Evolutionary conservation across 2,329 filamentous ascomycete genomes (phyloP).

Genomic region (Periglandula ipomoeae): DNA sequence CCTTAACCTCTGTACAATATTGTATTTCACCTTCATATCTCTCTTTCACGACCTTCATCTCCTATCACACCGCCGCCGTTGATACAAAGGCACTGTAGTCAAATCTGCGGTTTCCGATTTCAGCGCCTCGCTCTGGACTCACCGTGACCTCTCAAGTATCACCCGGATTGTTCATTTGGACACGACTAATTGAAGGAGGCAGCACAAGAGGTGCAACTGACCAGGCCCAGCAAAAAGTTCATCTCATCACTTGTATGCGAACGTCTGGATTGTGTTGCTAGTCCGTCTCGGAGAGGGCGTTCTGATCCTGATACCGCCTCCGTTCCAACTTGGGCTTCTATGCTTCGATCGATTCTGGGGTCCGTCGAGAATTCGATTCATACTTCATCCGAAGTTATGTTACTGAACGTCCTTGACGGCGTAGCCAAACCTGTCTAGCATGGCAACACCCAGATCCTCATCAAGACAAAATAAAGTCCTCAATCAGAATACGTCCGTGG

Average conservation of each 20-base stretch:
- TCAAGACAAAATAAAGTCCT: neutral
- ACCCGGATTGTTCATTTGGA: too few species aligned
- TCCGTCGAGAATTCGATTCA: neutral
- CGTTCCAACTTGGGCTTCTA: neutral
- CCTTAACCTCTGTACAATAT: neutral
- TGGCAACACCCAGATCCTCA: neutral
- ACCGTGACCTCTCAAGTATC: too few species aligned
- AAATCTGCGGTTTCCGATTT: too few species aligned
- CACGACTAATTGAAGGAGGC: too few species aligned
- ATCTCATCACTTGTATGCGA: neutral
- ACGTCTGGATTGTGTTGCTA: too few species aligned
- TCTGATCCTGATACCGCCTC: neutral
- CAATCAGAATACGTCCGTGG: slow-evolving; percentile 2
- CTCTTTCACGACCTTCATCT: neutral
- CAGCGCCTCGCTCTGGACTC: too few species aligned
- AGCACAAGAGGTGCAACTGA: too few species aligned
- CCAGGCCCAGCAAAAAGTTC: too few species aligned
- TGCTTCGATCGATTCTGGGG: neutral
- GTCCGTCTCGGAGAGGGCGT: neutral
- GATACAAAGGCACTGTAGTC: neutral
- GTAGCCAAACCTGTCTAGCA: slow-evolving; percentile 4
- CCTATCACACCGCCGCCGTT: neutral
- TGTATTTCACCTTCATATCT: neutral
- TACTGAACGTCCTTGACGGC: neutral
- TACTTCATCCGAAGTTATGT: slow-evolving; percentile 3